phyloP scores from a whole-genome alignment of 768 basidiomycete genomes.

The Pleurotus sapidus region DNA sequence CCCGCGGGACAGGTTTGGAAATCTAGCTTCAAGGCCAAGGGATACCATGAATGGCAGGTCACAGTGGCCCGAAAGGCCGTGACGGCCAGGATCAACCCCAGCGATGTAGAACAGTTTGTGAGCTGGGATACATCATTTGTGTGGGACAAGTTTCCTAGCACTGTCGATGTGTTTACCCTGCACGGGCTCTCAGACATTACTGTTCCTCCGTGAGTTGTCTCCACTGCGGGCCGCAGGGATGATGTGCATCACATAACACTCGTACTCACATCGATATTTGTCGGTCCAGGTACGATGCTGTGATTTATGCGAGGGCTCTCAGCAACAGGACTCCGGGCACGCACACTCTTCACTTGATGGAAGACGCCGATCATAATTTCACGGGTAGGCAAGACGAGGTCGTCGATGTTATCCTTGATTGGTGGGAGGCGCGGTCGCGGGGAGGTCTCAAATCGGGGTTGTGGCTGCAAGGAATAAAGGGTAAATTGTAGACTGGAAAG shows the following conservation, averaged over 20 bases:
- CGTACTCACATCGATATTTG: neutral
- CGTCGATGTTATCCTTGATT: slow-evolving; percentile 63
- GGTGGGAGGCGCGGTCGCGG: slow-evolving; percentile 52
- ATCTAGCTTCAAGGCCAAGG: slow-evolving; percentile 50
- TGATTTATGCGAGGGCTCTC: slow-evolving; percentile 65
- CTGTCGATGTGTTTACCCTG: slow-evolving; percentile 67
- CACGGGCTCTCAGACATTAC: slow-evolving; percentile 71
- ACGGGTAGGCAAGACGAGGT: slow-evolving; percentile 67
- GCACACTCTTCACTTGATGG: slow-evolving; percentile 66
- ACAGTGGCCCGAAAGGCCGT: slow-evolving; percentile 64
- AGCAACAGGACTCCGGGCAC: slow-evolving; percentile 60
- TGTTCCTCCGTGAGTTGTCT: slow-evolving; percentile 61
- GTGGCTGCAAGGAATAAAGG: slow-evolving; percentile 55
- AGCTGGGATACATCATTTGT: slow-evolving; percentile 66
- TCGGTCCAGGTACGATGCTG: slow-evolving; percentile 58
- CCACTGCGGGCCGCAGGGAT: neutral
- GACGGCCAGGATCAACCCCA: slow-evolving; percentile 48
- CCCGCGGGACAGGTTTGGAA: slow-evolving; percentile 36
- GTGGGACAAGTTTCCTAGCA: slow-evolving; percentile 63
- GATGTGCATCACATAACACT: neutral
- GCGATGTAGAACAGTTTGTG: slow-evolving; percentile 60
- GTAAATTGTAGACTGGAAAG: slow-evolving; percentile 49
- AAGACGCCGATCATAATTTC: slow-evolving; percentile 80
- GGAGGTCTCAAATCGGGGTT: slow-evolving; percentile 57
- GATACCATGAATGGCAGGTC: slow-evolving; percentile 60